Percentiles rank a stretch among this genome's conserved stretches.
Conservation (phyloP, 768 basidiomycete genomes). For the Tricholoma terreum region DNA sequence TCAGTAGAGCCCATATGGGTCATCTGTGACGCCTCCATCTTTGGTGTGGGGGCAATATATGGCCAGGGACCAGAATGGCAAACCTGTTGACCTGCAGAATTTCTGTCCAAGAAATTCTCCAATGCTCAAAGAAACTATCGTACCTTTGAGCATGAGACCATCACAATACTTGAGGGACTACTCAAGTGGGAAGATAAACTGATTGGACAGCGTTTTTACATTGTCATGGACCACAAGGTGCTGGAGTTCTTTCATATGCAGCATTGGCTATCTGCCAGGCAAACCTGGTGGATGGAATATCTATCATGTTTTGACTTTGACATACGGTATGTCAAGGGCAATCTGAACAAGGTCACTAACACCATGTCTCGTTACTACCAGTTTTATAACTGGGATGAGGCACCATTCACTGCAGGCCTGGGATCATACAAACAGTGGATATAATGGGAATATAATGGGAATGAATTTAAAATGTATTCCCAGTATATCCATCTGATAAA, state of each 20-base stretch:
- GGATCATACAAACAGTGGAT: too few relatives aligned
- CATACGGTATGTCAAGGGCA: conserved; percentile 21
- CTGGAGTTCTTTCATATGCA: too few relatives aligned
- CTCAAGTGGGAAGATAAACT: neutral
- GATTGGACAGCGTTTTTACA: neutral
- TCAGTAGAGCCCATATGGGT: neutral
- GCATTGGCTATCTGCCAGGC: conserved; percentile 8
- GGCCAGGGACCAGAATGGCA: neutral
- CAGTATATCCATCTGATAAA: too few relatives aligned
- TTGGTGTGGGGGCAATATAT: neutral
- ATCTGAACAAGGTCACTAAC: conserved; percentile 30
- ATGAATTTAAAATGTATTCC: too few relatives aligned
- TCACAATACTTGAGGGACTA: neutral
- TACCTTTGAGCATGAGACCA: conserved; percentile 2
- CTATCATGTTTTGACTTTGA: conserved; percentile 22
- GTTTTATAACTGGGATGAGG: conserved; percentile 9
- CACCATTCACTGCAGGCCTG: too few relatives aligned
- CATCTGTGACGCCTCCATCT: neutral
- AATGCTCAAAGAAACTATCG: conserved; percentile 3
- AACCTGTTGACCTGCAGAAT: neutral
- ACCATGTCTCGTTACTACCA: conserved; percentile 25
- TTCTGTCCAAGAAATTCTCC: neutral
- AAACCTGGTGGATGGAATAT: conserved; percentile 27
- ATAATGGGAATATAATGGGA: too few relatives aligned
- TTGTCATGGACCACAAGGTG: conserved; percentile 16